Evolutionary conservation across 2,329 filamentous ascomycete species (phyloP), one percentile per base, ranked within the genome.

Genomic region (Nothophoma quercina): DNA sequence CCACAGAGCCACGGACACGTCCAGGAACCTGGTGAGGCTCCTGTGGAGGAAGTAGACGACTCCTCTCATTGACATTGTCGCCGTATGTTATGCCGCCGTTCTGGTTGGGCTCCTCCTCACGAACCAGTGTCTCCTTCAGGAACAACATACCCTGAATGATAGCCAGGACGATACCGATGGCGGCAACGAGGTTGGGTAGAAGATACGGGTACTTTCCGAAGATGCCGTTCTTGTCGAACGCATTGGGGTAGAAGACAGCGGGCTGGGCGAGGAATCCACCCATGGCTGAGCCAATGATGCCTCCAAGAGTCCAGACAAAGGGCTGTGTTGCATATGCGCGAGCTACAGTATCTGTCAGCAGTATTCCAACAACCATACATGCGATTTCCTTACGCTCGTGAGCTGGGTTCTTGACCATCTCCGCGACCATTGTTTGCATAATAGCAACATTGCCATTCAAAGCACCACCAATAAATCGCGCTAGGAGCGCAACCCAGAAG

Each of bases 401-500:
- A 63, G 92, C 89, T n/a, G 90, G 91, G 56, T 89, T 91, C 33
- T 85, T 90, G 48, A 96, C 90, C 58, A 96, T 78, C 75, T 97
- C 93, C n/a, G 88, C 91, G 9, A 96, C 92, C 90, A 96, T 96
- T 18, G 92, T 96, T 75, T 96, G 74, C 69, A 95, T 92, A 34
- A 95, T 90, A 22, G 90, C 92, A 60, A 96, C 91, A 70, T 96
- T 96, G 53, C 93, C 93, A 72, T 96, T 96, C 52, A 97, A 78
- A 9, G 93, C 81, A 23, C 93, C 92, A 36, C 91, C 93, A 12
- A 95, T 70, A 34, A 88, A 85, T 62, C 93, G 83, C 12, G 91
- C 92, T 33, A 86, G 69, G 45, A 97, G 77, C 13, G 93, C 93
- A 51, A 95, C 77, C 88, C 91, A 93, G 63, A 96, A 90, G 69